Percentiles rank a stretch among this genome's conserved stretches.
Conservation (phyloP, 2,329 filamentous ascomycete species). For the Blastomyces emzantsi region DNA sequence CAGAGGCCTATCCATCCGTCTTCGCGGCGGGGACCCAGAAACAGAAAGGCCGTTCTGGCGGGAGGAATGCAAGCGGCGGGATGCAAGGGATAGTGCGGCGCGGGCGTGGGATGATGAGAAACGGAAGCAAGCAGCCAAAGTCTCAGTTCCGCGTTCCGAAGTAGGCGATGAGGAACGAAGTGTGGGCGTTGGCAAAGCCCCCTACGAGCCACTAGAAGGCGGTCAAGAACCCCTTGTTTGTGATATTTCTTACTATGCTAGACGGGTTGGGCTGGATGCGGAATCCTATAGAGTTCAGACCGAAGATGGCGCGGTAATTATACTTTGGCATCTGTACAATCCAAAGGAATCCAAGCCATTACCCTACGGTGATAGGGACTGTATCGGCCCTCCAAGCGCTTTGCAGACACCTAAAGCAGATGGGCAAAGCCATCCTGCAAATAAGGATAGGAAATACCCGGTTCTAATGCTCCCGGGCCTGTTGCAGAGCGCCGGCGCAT, state of each 20-base stretch:
- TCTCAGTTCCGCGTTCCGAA: slow-evolving; percentile 24
- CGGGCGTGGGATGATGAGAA: slow-evolving; percentile 49
- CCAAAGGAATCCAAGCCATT: slow-evolving; percentile 60
- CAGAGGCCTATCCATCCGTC: slow-evolving; percentile 42
- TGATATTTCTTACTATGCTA: slow-evolving; percentile 77
- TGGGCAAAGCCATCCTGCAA: slow-evolving; percentile 18
- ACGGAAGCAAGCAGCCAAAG: background rate
- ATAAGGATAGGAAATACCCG: slow-evolving; percentile 60
- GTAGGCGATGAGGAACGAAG: slow-evolving; percentile 35
- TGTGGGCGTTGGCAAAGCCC: slow-evolving; percentile 19
- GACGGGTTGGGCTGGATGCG: slow-evolving; percentile 75
- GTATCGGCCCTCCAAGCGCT: background rate
- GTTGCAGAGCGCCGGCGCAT: slow-evolving; percentile 78
- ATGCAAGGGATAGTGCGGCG: slow-evolving; percentile 49
- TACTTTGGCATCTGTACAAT: slow-evolving; percentile 82
- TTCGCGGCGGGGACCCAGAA: slow-evolving; percentile 54
- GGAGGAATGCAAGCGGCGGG: slow-evolving; percentile 57
- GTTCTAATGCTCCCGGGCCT: slow-evolving; percentile 82
- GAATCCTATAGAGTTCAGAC: slow-evolving; percentile 80
- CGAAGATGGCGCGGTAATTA: slow-evolving; percentile 86
- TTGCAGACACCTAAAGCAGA: background rate
- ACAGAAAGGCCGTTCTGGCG: slow-evolving; percentile 57
- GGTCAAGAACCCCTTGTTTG: slow-evolving; percentile 69
- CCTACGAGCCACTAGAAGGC: slow-evolving; percentile 68
- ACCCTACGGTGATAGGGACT: background rate